These are phyloP conservation scores for Ganoderma sinense DNA, from an alignment of 1,284 basidiomycete species.

Conservation along the genomic window DNA sequence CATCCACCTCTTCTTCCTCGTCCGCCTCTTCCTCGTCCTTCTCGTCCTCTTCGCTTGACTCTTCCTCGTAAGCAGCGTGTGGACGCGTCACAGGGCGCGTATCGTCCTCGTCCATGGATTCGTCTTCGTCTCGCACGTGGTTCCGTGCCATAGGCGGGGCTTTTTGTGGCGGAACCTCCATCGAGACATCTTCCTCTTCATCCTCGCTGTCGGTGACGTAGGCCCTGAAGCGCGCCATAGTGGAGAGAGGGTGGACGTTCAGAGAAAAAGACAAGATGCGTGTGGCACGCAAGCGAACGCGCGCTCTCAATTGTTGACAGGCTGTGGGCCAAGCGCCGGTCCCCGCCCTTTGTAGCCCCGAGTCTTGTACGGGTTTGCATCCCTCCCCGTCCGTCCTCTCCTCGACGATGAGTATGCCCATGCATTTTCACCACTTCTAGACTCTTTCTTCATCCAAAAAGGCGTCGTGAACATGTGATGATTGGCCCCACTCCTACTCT, in stretches of 20 bases:
- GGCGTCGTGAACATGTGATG: constrained; percentile 11
- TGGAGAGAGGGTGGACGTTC: background rate
- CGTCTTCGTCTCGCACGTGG: constrained; percentile 21
- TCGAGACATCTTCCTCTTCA: constrained; percentile 32
- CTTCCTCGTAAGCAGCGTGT: background rate
- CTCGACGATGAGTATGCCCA: background rate
- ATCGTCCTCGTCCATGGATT: constrained; percentile 29
- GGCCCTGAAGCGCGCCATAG: constrained; percentile 37
- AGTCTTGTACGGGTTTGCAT: background rate
- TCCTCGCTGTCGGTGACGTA: constrained; percentile 37
- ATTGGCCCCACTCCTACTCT: constrained; percentile 12
- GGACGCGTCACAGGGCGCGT: constrained; percentile 13
- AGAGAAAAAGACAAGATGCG: background rate
- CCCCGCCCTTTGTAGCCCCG: too few species aligned
- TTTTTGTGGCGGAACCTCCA: constrained; percentile 23
- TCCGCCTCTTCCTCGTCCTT: constrained; percentile 15
- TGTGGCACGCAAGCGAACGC: background rate
- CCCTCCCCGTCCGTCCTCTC: background rate
- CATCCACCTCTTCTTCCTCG: constrained; percentile 18
- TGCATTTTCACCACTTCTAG: background rate
- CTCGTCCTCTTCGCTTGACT: constrained; percentile 15
- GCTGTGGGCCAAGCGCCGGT: background rate
- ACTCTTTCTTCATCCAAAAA: too few species aligned
- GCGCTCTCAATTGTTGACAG: background rate
- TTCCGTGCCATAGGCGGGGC: background rate